phyloP scores from a whole-genome alignment of 164 flowering plant species.

The Vitis amurensis region DNA sequence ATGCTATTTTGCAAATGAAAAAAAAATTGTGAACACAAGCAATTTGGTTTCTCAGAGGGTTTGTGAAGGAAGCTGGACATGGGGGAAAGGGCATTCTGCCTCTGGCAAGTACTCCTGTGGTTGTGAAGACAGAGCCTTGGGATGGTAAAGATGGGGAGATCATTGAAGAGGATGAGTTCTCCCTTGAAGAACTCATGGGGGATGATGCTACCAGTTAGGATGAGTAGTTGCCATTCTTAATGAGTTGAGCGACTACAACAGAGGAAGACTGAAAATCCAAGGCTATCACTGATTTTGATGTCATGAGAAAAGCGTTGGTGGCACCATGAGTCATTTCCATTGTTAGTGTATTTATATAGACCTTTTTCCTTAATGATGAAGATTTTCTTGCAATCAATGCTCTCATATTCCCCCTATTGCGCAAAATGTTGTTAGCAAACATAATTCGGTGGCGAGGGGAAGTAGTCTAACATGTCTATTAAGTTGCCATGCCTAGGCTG shows the following conservation, averaged over 20 bases:
- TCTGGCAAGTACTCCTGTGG: conserved; percentile 46
- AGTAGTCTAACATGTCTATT: too few species aligned
- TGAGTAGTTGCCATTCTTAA: conserved; percentile 39
- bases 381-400: neutral
- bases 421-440: too few species aligned
- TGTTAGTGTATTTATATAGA: neutral
- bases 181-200: conserved; percentile 97
- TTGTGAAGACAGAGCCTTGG: conserved; percentile 81
- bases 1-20: neutral
- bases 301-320: neutral
- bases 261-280: neutral
- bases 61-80: conserved; percentile 80
- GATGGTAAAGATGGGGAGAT: conserved; percentile 94
- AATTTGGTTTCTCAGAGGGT: conserved; percentile 60
- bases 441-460: too few species aligned
- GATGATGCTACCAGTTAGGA: conserved; percentile 56
- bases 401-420: too few species aligned
- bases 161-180: conserved; percentile 94
- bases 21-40: neutral
- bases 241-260: neutral
- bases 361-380: neutral
- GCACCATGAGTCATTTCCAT: neutral
- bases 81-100: conserved; percentile 95
- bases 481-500: neutral
- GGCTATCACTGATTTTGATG: conserved; percentile 8